These are phyloP conservation scores for Linnemannia exigua DNA, from an alignment of 192 early-diverging fungal species.

Conservation along the genomic window DNA sequence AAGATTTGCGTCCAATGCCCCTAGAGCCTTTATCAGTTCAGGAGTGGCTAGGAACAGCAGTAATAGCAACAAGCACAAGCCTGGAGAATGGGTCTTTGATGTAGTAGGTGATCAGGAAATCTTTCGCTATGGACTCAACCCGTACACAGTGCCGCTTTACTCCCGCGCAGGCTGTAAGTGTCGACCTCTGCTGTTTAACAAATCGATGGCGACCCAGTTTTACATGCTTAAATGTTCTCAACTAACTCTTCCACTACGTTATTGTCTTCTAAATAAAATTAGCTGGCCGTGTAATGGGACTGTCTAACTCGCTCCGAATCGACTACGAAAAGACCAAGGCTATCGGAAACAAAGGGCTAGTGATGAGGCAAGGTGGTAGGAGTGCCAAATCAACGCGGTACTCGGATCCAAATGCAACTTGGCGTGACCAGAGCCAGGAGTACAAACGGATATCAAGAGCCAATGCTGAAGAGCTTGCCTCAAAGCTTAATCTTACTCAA, in stretches of 20 bases:
- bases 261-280: neutral
- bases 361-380: slow-evolving; percentile 11
- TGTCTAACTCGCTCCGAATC: slow-evolving; percentile 27
- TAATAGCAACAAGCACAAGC: slow-evolving; percentile 9
- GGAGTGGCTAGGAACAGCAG: neutral
- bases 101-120: slow-evolving; percentile 48
- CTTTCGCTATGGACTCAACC: slow-evolving; percentile 47
- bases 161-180: slow-evolving; percentile 45
- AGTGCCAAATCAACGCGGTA: slow-evolving; percentile 18
- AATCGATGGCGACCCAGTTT: no score
- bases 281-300: slow-evolving; percentile 46
- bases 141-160: slow-evolving; percentile 36
- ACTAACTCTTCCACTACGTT: no score
- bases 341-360: slow-evolving; percentile 23
- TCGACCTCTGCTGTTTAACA: no score
- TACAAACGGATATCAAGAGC: slow-evolving; percentile 46
- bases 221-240: no score
- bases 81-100: slow-evolving; percentile 52
- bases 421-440: slow-evolving; percentile 42
- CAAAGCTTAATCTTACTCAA: neutral
- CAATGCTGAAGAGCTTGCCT: slow-evolving; percentile 44
- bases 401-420: slow-evolving; percentile 39
- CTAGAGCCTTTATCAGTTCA: neutral
- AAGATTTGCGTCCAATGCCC: neutral
- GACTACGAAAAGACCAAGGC: slow-evolving; percentile 39